Percentiles rank a stretch among this genome's conserved stretches.
Conservation (phyloP, 1,284 basidiomycete genomes). For the Chalciporus piperatoides region DNA sequence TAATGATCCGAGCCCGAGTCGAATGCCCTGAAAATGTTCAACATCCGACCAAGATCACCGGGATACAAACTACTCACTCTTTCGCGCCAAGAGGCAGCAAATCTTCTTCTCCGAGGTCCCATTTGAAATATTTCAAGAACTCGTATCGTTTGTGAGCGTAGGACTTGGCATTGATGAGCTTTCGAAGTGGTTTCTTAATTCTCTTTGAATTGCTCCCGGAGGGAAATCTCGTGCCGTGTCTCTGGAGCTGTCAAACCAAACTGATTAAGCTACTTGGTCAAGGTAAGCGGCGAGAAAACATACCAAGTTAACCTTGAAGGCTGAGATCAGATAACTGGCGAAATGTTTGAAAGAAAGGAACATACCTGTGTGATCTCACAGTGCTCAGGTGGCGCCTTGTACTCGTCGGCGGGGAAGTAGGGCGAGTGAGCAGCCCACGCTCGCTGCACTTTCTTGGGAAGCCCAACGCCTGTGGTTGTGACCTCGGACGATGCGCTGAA, state of each 20-base stretch:
- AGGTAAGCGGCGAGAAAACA: slow-evolving; percentile 15
- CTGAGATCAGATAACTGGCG: background rate
- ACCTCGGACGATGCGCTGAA: background rate
- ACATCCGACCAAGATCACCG: background rate
- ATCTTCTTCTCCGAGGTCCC: slow-evolving; percentile 55
- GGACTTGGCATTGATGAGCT: slow-evolving; percentile 45
- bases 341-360: background rate
- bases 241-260: slow-evolving; percentile 57
- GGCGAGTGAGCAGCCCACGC: slow-evolving; percentile 61
- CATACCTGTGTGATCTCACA: slow-evolving; percentile 58
- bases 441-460: slow-evolving; percentile 29
- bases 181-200: slow-evolving; percentile 51
- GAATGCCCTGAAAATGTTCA: slow-evolving; percentile 40
- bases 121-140: slow-evolving; percentile 63
- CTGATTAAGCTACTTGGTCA: background rate
- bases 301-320: slow-evolving; percentile 58
- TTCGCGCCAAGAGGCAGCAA: slow-evolving; percentile 67
- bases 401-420: slow-evolving; percentile 49
- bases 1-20: slow-evolving; percentile 48
- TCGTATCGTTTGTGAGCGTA: slow-evolving; percentile 48
- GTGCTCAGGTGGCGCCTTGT: slow-evolving; percentile 42
- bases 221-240: slow-evolving; percentile 81
- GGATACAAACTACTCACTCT: slow-evolving; percentile 48
- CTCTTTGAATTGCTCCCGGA: slow-evolving; percentile 46
- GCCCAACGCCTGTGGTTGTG: background rate